phyloP scores from a whole-genome alignment of 306 rosid species.

The Rubus parviflorus region DNA sequence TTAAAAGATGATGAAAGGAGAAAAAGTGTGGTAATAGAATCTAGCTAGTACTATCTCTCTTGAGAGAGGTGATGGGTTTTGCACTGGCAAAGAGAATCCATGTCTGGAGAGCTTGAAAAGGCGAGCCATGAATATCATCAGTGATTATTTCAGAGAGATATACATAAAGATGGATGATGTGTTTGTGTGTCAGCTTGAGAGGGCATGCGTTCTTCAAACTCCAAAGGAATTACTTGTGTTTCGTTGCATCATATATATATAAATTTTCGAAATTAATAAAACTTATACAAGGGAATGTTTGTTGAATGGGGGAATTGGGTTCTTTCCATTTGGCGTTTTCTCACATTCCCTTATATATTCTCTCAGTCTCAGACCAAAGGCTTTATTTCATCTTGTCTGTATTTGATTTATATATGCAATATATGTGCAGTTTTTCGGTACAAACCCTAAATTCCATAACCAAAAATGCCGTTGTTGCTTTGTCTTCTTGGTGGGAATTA shows the following conservation, averaged over 20 bases:
- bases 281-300: not conserved
- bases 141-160: constrained; percentile 1
- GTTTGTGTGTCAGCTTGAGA: constrained; percentile 49
- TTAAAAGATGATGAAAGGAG: constrained; percentile 43
- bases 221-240: constrained; percentile 36
- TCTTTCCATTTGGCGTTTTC: constrained; percentile 52
- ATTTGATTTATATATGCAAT: not conserved
- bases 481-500: constrained; percentile 27
- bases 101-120: constrained; percentile 72
- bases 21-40: constrained; percentile 63
- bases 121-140: constrained; percentile 44
- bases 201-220: constrained; percentile 64
- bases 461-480: constrained; percentile 8
- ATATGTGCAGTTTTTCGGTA: not conserved
- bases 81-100: constrained; percentile 70
- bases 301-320: constrained; percentile 21
- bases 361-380: constrained; percentile 20
- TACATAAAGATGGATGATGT: constrained; percentile 4
- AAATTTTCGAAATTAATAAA: not conserved
- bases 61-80: constrained; percentile 75
- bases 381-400: constrained; percentile 24
- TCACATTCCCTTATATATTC: constrained; percentile 29
- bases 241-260: constrained; percentile 15
- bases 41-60: constrained; percentile 74
- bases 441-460: constrained; percentile 33